Base-by-base conservation (phyloP, 441 rosid genomes). In the Arabidopsis lyrata region DNA sequence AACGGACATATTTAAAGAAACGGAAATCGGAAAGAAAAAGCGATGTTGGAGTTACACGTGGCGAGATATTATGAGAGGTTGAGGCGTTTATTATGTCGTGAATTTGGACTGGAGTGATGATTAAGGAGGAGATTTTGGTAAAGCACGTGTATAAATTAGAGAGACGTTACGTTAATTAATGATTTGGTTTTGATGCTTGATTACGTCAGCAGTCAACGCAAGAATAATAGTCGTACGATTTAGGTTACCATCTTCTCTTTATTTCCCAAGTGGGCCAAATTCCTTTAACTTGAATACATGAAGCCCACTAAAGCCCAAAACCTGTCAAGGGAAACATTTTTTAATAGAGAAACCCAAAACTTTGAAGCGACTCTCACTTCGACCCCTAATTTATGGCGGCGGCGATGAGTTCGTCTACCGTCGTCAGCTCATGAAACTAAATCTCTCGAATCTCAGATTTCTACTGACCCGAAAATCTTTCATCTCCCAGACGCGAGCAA, bases 361-460 rank as follows among this genome's bases (percentile, higher is more conserved):
- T 29, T 15, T 27, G 1, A 64, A 48, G 27, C 8, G 35, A 49
- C 1, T 58, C 35, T 58, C 35, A 5, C 45, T 53, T 66, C 35
- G 13, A 73, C 66, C 78, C 81, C 78, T 73, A 78, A 62, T 48
- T 47, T 29, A 54, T 68, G 47, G 59, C 78, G 83, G 91, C 83
- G 90, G 87, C 83, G 88, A 86, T 85, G 92, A 80, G 56, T 75
- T 38, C 68, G 18, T 27, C 29, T 50, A 31, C 82, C 83, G 58
- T 78, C 82, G 79, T 55, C 84, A 39, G 84, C 72, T 77, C 66
- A 85, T 85, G 92, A 86, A 42, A 71, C 68, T 60, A 53, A 72
- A 55, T 62, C 70, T 63, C 41, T 58, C 34, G 44, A 42, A 60
- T n/a, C 50, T 72, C 34, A 64, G 63, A 44, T 62, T 47, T 32